Conservation (phyloP, 1,284 basidiomycete species). For the Leccinum griseonigrum region DNA sequence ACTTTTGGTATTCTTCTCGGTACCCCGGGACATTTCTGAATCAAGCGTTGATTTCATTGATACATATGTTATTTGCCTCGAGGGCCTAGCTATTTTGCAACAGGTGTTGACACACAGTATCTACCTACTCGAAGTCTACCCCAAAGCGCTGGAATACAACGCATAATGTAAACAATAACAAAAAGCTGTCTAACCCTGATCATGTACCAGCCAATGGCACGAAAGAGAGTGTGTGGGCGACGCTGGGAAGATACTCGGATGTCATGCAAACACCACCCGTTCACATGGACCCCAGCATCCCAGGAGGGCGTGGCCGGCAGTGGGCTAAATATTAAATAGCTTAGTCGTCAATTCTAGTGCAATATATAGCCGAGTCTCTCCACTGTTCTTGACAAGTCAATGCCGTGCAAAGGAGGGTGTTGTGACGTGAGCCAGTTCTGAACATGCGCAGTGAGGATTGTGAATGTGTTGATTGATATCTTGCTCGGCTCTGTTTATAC, state of each 20-base stretch:
- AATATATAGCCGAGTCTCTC: slow-evolving; percentile 30
- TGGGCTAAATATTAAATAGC: slow-evolving; percentile 28
- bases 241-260: slow-evolving; percentile 10
- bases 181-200: slow-evolving; percentile 16
- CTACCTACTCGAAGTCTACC: slow-evolving; percentile 10
- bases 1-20: neutral
- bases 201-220: slow-evolving; percentile 16
- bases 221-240: slow-evolving; percentile 2
- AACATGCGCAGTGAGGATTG: slow-evolving; percentile 11
- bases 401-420: slow-evolving; percentile 11
- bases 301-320: slow-evolving; percentile 9
- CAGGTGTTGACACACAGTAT: slow-evolving; percentile 1
- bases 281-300: slow-evolving; percentile 13
- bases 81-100: neutral
- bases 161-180: slow-evolving; percentile 31
- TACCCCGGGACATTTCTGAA: neutral
- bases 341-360: slow-evolving; percentile 20
- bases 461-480: slow-evolving; percentile 9
- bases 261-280: slow-evolving; percentile 22
- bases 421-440: slow-evolving; percentile 10
- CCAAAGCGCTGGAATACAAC: slow-evolving; percentile 10
- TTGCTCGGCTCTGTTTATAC: slow-evolving; percentile 17
- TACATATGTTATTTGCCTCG: slow-evolving; percentile 1
- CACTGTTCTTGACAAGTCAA: slow-evolving; percentile 10
- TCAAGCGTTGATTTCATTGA: neutral